A percentile compares a stretch with the other conserved stretches of the same genome.
Conservation (phyloP, 2,329 filamentous ascomycete species). For the Emergomyces africanus region DNA sequence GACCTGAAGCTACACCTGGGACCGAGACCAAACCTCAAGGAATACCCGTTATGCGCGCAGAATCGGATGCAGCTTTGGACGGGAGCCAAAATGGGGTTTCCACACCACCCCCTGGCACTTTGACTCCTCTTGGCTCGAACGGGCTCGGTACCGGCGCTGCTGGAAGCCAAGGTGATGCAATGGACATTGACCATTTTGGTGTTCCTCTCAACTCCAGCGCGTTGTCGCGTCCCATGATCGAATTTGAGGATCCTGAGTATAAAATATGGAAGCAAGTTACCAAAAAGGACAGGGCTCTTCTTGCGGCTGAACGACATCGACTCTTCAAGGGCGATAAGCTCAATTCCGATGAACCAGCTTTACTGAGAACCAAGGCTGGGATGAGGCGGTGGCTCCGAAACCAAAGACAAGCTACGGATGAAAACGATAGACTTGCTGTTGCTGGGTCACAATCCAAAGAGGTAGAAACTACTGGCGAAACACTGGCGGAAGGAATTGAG, state of each 20-base stretch:
- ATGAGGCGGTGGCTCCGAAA: slow-evolving; percentile 83
- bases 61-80: slow-evolving; percentile 63
- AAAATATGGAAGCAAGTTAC: slow-evolving; percentile 99
- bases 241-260: slow-evolving; percentile 80
- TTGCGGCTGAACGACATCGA: slow-evolving; percentile 73
- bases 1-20: slow-evolving; percentile 63
- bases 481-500: slow-evolving; percentile 89
- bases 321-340: slow-evolving; percentile 77
- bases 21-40: slow-evolving; percentile 34
- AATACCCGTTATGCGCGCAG: slow-evolving; percentile 42
- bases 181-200: slow-evolving; percentile 68
- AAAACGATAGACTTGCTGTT: slow-evolving; percentile 31
- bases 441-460: slow-evolving; percentile 36
- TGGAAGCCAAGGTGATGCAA: slow-evolving; percentile 65
- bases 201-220: slow-evolving; percentile 55
- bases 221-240: slow-evolving; percentile 58
- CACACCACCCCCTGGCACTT: slow-evolving; percentile 65
- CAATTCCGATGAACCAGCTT: slow-evolving; percentile 74
- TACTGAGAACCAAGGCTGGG: slow-evolving; percentile 69
- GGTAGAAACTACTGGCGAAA: slow-evolving; percentile 48
- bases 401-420: slow-evolving; percentile 52
- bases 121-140: slow-evolving; percentile 62
- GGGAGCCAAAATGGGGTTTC: slow-evolving; percentile 71
- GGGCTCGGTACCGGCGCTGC: slow-evolving; percentile 46
- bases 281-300: slow-evolving; percentile 80